Evolutionary conservation across 2,329 filamentous ascomycete species (phyloP).

Genomic region (Aspergillus sp.): DNA sequence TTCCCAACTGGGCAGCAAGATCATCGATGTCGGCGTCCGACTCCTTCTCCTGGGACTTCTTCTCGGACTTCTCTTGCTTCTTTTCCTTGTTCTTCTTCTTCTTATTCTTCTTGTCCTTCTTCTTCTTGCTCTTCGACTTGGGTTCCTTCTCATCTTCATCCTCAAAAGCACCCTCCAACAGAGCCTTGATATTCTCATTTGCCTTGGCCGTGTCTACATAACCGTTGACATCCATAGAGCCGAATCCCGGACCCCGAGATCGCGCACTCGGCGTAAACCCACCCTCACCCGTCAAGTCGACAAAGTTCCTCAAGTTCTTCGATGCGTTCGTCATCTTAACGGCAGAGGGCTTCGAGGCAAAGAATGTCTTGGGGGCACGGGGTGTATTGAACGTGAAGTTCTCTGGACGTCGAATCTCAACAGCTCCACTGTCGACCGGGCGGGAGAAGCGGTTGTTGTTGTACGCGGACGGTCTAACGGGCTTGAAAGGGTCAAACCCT

Average conservation of each 20-base stretch:
- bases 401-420: slow-evolving; percentile 53
- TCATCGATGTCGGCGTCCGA: slow-evolving; percentile 43
- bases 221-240: slow-evolving; percentile 56
- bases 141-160: slow-evolving; percentile 50
- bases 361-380: slow-evolving; percentile 55
- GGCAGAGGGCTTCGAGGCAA: slow-evolving; percentile 52
- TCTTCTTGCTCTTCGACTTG: slow-evolving; percentile 44
- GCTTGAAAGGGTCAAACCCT: slow-evolving; percentile 44
- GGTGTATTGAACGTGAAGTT: slow-evolving; percentile 52
- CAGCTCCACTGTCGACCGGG: slow-evolving; percentile 32
- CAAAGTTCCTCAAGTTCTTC: slow-evolving; percentile 48
- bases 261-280: slow-evolving; percentile 52
- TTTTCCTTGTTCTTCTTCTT: slow-evolving; percentile 23
- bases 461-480: slow-evolving; percentile 41
- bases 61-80: slow-evolving; percentile 19
- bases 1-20: slow-evolving; percentile 46
- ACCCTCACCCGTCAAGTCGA: slow-evolving; percentile 54
- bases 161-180: slow-evolving; percentile 54
- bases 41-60: slow-evolving; percentile 20
- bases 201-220: slow-evolving; percentile 53
- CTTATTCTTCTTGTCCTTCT: slow-evolving; percentile 21
- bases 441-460: slow-evolving; percentile 31
- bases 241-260: slow-evolving; percentile 52
- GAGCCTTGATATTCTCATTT: slow-evolving; percentile 55
- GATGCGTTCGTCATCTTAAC: slow-evolving; percentile 43